Evolutionary conservation across 768 basidiomycete species (phyloP), one percentile per base, ranked within the genome.

Genomic region (Lentinula guzmanii): DNA sequence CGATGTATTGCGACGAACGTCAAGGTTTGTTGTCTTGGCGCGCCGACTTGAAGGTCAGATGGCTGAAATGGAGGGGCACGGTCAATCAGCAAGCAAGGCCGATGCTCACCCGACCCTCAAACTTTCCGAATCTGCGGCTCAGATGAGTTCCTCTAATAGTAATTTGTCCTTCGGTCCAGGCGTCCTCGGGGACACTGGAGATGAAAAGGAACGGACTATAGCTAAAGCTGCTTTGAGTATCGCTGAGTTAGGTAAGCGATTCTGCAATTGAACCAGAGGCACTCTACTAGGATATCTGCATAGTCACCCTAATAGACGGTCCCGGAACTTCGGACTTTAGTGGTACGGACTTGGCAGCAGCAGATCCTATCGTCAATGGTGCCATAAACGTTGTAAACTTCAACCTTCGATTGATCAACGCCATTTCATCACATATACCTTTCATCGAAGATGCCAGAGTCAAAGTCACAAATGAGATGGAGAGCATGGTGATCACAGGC

Each of bases 211-310:
- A 68, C 81, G 96, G 8, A 84, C 84, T 15, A 86, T 98, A 67
- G 90, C 94, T 2, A 95, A 95, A 72, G 95, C 96, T 2, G 96
- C 95, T n/a, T 76, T 98, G 67, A 95, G 86, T 42, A 86, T 98
- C 8, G 93, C 95, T 0, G 96, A 99, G 71, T 78, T 98, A 46
- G 81, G 94, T 93, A 63, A 66, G 88, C 76, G 33, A n/a, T 41
- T 56, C 13, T 11, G 53, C 10, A 8, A 15, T 59, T 50, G 18
- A 16, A 48, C 33, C 34, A 35, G 11, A 35, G 24, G 10, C 43
- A 15, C 37, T 3, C 11, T 48, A 6, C 35, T 33, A 42, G 15
- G 11, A 42, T 48, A 43, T 35, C 13, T 18, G 33, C 60, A 18
- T 52, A 87, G 86, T 80, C 43, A 74, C 76, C 18, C 71, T 88